A percentile compares a stretch with the other conserved stretches of the same genome.
Conservation (phyloP, 371 early-diverging fungal species). For the Cokeromyces recurvatus region DNA sequence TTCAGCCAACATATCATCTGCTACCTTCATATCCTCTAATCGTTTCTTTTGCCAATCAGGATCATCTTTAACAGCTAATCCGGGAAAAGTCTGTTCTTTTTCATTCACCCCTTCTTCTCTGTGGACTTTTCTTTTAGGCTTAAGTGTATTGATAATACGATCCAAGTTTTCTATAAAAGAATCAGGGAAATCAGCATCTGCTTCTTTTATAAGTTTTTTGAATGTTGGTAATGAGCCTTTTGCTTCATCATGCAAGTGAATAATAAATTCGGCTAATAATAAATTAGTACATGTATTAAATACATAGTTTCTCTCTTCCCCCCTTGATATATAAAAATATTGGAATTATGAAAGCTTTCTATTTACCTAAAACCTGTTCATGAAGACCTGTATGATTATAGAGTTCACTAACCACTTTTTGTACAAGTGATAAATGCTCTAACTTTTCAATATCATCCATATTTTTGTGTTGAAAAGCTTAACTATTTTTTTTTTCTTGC, state of each 20-base stretch:
- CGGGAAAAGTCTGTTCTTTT: conserved; percentile 71
- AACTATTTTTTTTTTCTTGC: neutral
- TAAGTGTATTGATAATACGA: conserved; percentile 84
- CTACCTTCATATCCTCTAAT: conserved; percentile 40
- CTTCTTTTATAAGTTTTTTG: conserved; percentile 63
- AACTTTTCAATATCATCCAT: conserved; percentile 76
- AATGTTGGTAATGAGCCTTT: conserved; percentile 60
- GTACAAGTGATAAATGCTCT: conserved; percentile 87
- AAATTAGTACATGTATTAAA: neutral
- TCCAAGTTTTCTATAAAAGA: conserved; percentile 82
- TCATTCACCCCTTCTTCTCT: conserved; percentile 29
- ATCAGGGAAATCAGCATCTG: conserved; percentile 81
- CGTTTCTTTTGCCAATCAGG: conserved; percentile 42
- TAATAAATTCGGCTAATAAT: conserved; percentile 71
- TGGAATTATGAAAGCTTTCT: no score
- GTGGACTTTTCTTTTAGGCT: conserved; percentile 48
- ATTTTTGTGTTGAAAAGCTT: neutral
- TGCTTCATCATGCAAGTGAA: conserved; percentile 69
- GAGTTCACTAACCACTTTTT: conserved; percentile 87
- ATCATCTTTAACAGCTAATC: conserved; percentile 73
- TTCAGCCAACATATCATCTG: conserved; percentile 54
- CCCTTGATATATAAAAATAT: no score
- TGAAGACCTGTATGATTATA: conserved; percentile 89
- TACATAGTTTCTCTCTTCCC: neutral
- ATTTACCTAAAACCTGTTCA: conserved; percentile 73